These are phyloP conservation scores for Daldinia childiae DNA, from an alignment of 495 filamentous ascomycete genomes.

Conservation along the genomic window DNA sequence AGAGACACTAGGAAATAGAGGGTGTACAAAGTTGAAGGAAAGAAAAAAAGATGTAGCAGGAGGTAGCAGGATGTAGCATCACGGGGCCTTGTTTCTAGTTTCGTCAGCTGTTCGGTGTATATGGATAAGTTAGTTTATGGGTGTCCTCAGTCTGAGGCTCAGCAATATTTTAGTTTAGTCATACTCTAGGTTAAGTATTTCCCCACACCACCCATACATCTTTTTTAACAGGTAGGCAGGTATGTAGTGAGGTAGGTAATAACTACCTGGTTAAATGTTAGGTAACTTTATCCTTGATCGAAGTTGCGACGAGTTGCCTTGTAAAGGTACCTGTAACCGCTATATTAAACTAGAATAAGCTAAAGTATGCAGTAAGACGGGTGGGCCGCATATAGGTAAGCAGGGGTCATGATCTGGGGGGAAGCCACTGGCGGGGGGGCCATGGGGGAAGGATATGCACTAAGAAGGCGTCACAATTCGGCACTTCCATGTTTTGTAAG, in stretches of 20 bases:
- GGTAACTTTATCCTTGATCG: neutral
- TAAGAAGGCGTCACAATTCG: conserved; percentile 20
- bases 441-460: neutral
- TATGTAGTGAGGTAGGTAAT: too few species aligned
- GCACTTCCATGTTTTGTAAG: conserved; percentile 29
- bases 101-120: conserved; percentile 35
- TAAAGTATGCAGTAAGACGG: conserved; percentile 35
- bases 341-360: neutral
- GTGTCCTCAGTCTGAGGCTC: conserved; percentile 25
- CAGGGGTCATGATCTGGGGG: conserved; percentile 25
- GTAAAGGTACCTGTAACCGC: neutral
- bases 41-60: conserved; percentile 4
- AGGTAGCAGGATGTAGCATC: conserved; percentile 29
- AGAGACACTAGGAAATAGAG: conserved; percentile 20
- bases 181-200: conserved; percentile 11
- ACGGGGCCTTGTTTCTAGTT: conserved; percentile 33
- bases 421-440: neutral
- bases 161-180: conserved; percentile 27
- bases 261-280: too few species aligned
- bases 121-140: neutral
- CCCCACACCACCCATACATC: conserved; percentile 18
- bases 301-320: neutral
- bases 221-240: too few species aligned
- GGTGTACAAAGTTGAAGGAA: conserved; percentile 28
- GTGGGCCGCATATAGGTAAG: conserved; percentile 15